A percentile compares a stretch with the other conserved stretches of the same genome.
Evolutionary conservation across 2,329 filamentous ascomycete species (phyloP).

Genomic region (Fusarium xylarioides): DNA sequence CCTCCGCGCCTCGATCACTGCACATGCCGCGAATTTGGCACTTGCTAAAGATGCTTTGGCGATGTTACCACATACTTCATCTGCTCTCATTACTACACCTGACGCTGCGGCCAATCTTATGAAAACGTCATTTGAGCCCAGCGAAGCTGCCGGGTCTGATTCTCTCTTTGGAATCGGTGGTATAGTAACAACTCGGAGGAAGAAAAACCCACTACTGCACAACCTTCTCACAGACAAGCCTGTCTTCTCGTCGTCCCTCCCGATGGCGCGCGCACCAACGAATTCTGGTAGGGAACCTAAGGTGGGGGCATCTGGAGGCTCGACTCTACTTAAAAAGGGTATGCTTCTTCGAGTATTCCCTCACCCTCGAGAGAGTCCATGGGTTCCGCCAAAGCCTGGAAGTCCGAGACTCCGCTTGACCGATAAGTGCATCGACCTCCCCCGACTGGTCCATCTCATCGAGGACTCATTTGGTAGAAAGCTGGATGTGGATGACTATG

Average conservation of each 20-base stretch:
- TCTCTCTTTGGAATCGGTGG: conserved; percentile 58
- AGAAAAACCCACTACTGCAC: conserved; percentile 87
- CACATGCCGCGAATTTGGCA: conserved; percentile 75
- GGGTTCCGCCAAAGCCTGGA: conserved; percentile 72
- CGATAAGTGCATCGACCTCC: conserved; percentile 83
- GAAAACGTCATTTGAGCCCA: conserved; percentile 49
- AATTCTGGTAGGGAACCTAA: conserved; percentile 35
- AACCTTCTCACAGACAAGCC: conserved; percentile 97
- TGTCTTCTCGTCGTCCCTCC: conserved; percentile 89
- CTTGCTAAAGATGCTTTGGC: conserved; percentile 76
- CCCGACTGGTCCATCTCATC: conserved; percentile 84
- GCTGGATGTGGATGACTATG: conserved; percentile 84
- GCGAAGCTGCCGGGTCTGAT: conserved; percentile 55
- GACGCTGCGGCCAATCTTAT: conserved; percentile 72
- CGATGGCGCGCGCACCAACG: conserved; percentile 68
- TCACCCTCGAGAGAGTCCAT: conserved; percentile 73
- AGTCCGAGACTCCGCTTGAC: conserved; percentile 73
- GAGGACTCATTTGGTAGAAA: conserved; percentile 91
- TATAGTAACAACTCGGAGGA: conserved; percentile 63
- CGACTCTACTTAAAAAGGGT: conserved; percentile 89
- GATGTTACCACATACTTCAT: conserved; percentile 83
- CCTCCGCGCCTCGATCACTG: conserved; percentile 43
- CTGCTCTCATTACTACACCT: conserved; percentile 88
- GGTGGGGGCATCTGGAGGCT: conserved; percentile 50
- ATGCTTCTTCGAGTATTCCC: conserved; percentile 89